Base-by-base conservation (phyloP, 768 basidiomycete species). In the Podaxis sp. region DNA sequence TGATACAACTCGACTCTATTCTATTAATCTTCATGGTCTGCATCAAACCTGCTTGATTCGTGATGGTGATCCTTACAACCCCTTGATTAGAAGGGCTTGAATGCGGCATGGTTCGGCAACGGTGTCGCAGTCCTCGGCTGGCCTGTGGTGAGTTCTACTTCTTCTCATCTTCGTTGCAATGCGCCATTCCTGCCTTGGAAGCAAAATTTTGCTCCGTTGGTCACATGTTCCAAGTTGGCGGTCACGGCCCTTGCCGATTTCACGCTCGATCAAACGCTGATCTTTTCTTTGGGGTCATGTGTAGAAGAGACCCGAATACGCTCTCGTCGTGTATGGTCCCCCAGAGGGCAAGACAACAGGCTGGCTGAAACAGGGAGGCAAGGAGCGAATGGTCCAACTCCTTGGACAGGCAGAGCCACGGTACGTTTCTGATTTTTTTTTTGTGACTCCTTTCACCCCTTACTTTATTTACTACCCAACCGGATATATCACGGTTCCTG, bases 51-150 rank as follows among this genome's bases (percentile, higher is more conserved):
- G 78, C 77, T 61, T 56, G 51, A 15, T 61, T 71, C 6, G 72
- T 76, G 69, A 73, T 69, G 60, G 66, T 69, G 15, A 76, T 73
- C 73, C 75, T 74, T 40, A 77, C 76, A 13, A 66, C 75, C 56
- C 66, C 65, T 20, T 7, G 28, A 30, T 20, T 55, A 61, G 60
- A 22, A 40, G 11, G 60, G 60, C 46, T 40, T 57, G 30, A 56
- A 46, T 41, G 33, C 50, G 7, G 67, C 70, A 13, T 79, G 77
- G 75, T 76, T 77, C 55, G 79, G 79, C 8, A 63, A 77, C 59
- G 70, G 67, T 10, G 68, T 64, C 13, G 65, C 65, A 12, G 72
- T 67, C 2, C 65, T 78, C 7, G 72, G 67, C 4, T 76, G 71
- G 54, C 76, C 75, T n/a, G 60, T 74, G 17, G 78, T 77, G 49